Percentiles rank a stretch among this genome's conserved stretches.
phyloP scores from a whole-genome alignment of 1,284 basidiomycete species.

The Anthracocystis panici-leucophaei region DNA sequence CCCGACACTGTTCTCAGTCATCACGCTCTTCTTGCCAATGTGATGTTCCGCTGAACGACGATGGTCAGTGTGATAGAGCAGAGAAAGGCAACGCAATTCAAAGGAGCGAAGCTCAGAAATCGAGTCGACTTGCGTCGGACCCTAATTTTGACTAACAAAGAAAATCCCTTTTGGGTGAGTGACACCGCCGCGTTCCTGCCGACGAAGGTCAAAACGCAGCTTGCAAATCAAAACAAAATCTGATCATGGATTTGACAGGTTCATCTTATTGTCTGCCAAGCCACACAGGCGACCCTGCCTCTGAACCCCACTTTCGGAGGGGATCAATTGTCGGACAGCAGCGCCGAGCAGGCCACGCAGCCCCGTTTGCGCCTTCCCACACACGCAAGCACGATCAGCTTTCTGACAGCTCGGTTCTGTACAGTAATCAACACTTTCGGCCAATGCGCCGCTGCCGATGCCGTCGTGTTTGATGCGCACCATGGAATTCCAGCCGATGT shows the following conservation, averaged over 20 bases:
- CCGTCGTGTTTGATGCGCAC: not conserved
- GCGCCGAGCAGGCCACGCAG: not conserved
- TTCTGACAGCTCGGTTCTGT: constrained; percentile 6
- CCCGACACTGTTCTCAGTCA: not conserved
- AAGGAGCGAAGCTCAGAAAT: not conserved
- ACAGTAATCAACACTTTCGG: not conserved
- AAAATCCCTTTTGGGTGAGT: not conserved
- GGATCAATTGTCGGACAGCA: not conserved
- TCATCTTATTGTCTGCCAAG: constrained; percentile 11
- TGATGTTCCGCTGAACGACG: not conserved
- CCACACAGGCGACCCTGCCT: not conserved
- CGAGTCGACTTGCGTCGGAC: constrained; percentile 30
- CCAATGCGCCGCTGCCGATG: not conserved
- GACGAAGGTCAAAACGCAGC: not conserved
- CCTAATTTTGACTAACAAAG: not conserved
- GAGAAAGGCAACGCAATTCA: not conserved
- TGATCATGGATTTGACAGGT: constrained; percentile 34
- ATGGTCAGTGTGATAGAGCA: not conserved
- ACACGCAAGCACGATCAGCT: not conserved
- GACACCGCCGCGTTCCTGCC: not conserved
- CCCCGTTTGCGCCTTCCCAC: not conserved
- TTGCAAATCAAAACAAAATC: not conserved
- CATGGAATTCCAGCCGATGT: constrained; percentile 1
- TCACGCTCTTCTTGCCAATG: too few species aligned
- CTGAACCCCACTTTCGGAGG: not conserved